Evolutionary conservation across 768 basidiomycete genomes (phyloP), one percentile per base, ranked within the genome.

Genomic region (Podaxis sp.): DNA sequence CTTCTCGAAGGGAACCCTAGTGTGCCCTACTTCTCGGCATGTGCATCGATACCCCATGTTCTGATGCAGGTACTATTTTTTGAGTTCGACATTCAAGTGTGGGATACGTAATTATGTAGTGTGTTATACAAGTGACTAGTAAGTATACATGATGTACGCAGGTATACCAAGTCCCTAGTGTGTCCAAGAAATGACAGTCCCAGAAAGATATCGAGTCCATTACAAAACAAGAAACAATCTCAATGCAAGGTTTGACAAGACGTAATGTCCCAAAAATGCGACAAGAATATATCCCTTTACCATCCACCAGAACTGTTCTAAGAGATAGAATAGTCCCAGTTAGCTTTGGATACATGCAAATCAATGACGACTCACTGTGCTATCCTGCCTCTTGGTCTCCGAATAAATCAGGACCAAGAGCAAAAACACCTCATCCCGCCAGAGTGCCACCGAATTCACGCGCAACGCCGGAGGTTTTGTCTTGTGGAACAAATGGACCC

Each of bases 401-500:
- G 66, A 73, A 65, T 79, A 80, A 41, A 80, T 76, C 51, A 79
- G 69, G 4, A 74, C 70, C 33, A 80, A 66, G 27, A 78, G 69
- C 41, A 80, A 65, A 51, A 80, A 78, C 2, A 80, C 75, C 63
- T 78, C 76, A 63, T 80, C 79, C 60, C 72, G 76, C 13, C 70
- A 70, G 36, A 83, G 67, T 1, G 80, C 80, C n/a, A 68, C 70
- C 37, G 74, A 72, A 27, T 74, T 75, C 22, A 84, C 67, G 37
- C 78, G 73, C 29, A 85, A 59, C 0, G 71, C 68, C 8, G 80
- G 67, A 0, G 81, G 78, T 49, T 76, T 75, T 19, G 72, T 61
- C 64, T 82, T 82, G 27, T 73, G 74, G 65, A 84, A 82, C 5
- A 85, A 69, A 58, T 80, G 79, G 2, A 81, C 82, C n/a, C 82